phyloP scores from a whole-genome alignment of 495 filamentous ascomycete species.

The Pyronema omphalodes region DNA sequence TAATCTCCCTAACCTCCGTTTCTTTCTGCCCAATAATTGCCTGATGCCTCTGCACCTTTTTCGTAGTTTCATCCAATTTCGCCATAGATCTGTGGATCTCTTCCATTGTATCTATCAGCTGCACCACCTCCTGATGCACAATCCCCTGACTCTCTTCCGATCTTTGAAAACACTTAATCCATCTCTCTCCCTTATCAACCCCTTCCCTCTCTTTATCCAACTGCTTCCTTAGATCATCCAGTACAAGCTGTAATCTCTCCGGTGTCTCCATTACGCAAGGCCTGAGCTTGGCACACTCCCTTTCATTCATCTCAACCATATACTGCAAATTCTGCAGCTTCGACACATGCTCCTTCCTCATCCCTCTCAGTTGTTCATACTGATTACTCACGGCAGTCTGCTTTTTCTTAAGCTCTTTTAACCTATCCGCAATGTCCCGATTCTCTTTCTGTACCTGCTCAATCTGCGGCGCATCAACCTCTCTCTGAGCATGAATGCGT shows the following conservation, averaged over 20 bases:
- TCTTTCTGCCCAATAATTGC: slow-evolving; percentile 75
- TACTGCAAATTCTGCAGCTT: slow-evolving; percentile 27
- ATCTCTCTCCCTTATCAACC: slow-evolving; percentile 71
- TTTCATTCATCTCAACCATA: slow-evolving; percentile 28
- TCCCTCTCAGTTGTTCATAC: slow-evolving; percentile 32
- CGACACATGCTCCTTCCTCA: slow-evolving; percentile 49
- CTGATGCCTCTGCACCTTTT: slow-evolving; percentile 56
- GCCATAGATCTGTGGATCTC: slow-evolving; percentile 66
- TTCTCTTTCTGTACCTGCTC: slow-evolving; percentile 60
- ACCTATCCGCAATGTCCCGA: slow-evolving; percentile 42
- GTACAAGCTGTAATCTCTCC: slow-evolving; percentile 55
- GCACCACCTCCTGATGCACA: slow-evolving; percentile 62
- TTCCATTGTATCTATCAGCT: slow-evolving; percentile 71
- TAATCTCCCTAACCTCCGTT: slow-evolving; percentile 77
- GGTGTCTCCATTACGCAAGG: slow-evolving; percentile 86
- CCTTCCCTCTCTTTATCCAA: slow-evolving; percentile 57
- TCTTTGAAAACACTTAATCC: slow-evolving; percentile 76
- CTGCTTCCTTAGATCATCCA: slow-evolving; percentile 62
- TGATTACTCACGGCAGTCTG: slow-evolving; percentile 10
- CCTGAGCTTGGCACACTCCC: slow-evolving; percentile 70
- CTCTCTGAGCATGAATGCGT: slow-evolving; percentile 58
- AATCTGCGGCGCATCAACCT: slow-evolving; percentile 55
- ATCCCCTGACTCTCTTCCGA: slow-evolving; percentile 74
- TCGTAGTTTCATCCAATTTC: slow-evolving; percentile 77
- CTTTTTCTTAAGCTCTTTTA: slow-evolving; percentile 25